Evolutionary conservation across 768 basidiomycete species (phyloP).

Genomic region (Lactarius sp.): DNA sequence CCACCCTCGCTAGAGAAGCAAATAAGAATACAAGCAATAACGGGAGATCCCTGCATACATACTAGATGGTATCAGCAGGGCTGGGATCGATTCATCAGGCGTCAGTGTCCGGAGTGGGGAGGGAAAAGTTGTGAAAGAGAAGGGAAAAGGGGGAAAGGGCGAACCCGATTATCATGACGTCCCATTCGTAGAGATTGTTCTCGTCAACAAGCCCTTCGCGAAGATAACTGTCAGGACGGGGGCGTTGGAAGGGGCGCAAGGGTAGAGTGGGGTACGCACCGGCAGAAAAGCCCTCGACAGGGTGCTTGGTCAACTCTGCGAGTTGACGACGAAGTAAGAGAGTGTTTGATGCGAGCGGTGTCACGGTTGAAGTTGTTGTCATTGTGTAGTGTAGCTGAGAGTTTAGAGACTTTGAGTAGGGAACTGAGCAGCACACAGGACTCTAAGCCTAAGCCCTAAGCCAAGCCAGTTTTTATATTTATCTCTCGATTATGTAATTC

Average conservation of each 20-base stretch:
- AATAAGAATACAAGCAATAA: slow-evolving; percentile 18
- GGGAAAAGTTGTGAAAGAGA: background rate
- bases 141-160: slow-evolving; percentile 27
- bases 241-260: slow-evolving; percentile 27
- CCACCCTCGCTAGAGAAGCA: slow-evolving; percentile 77
- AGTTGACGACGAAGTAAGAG: slow-evolving; percentile 77
- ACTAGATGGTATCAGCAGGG: slow-evolving; percentile 92
- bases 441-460: too few species aligned
- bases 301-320: slow-evolving; percentile 81
- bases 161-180: slow-evolving; percentile 90
- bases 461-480: background rate
- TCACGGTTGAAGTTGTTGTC: slow-evolving; percentile 26
- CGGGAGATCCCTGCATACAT: slow-evolving; percentile 30
- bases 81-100: slow-evolving; percentile 41
- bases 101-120: slow-evolving; percentile 8
- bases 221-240: slow-evolving; percentile 32
- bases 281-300: slow-evolving; percentile 96
- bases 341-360: slow-evolving; percentile 32
- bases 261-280: slow-evolving; percentile 43
- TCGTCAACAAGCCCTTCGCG: slow-evolving; percentile 86
- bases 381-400: slow-evolving; percentile 20
- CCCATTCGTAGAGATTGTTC: slow-evolving; percentile 94
- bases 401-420: background rate
- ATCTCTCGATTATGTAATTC: slow-evolving; percentile 11
- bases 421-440: background rate